Evolutionary conservation across 73 alveolate species (phyloP).

Genomic region (Symbiodinium natans): DNA sequence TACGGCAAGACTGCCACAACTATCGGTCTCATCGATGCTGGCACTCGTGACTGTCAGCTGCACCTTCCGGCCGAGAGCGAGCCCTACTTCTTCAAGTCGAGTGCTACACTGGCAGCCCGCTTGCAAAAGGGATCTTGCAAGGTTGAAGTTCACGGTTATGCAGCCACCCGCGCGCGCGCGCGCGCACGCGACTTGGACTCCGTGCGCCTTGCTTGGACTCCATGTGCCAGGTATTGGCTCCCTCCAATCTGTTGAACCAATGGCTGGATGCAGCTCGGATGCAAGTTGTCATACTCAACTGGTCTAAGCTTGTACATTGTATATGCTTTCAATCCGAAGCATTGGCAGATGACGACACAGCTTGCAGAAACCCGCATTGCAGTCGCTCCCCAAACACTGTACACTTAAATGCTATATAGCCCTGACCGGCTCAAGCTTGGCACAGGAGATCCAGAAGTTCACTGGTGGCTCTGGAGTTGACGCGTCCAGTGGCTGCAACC

Average conservation of each 20-base stretch:
- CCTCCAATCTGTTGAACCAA: constrained; percentile 59
- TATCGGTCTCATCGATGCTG: constrained; percentile 64
- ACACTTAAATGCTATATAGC: no score
- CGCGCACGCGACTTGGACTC: no score
- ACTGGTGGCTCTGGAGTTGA: not conserved
- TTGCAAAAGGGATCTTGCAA: not conserved
- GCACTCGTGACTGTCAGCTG: not conserved
- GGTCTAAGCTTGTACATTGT: no score
- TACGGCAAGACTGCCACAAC: constrained; percentile 91
- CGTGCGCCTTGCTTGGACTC: no score
- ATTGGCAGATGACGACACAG: no score
- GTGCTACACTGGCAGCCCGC: constrained; percentile 29
- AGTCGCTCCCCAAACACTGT: not conserved
- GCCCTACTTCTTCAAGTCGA: constrained; percentile 59
- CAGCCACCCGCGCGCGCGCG: no score
- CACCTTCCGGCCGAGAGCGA: not conserved
- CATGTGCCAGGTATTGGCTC: constrained; percentile 29
- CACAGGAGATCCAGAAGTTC: constrained; percentile 66
- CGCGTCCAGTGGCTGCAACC: not conserved
- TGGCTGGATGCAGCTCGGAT: constrained; percentile 31
- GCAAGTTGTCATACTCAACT: no score
- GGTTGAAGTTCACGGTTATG: no score
- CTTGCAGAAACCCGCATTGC: not conserved
- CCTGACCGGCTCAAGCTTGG: no score
- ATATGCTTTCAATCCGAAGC: no score